Conservation (phyloP, 768 basidiomycete genomes). For the Pisolithus microcarpus region DNA sequence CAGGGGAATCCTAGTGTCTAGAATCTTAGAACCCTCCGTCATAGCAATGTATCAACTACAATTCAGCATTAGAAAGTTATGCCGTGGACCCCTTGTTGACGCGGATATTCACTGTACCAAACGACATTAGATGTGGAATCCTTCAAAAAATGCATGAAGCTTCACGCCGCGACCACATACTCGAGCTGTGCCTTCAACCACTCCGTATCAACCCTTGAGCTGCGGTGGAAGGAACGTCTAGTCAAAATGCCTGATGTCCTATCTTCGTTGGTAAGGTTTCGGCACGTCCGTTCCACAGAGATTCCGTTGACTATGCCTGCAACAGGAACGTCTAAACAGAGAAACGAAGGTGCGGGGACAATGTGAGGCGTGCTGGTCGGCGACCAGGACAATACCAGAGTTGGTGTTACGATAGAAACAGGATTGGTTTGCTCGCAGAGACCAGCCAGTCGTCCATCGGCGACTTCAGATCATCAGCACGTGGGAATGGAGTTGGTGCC, state of each 20-base stretch:
- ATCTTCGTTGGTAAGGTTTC: constrained; percentile 80
- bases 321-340: constrained; percentile 65
- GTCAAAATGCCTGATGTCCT: constrained; percentile 59
- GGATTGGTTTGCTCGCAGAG: too few relatives aligned
- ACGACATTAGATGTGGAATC: constrained; percentile 86
- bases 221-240: constrained; percentile 72
- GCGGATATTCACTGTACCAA: constrained; percentile 56
- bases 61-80: too few relatives aligned
- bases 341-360: constrained; percentile 55
- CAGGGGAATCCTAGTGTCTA: too few relatives aligned
- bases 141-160: constrained; percentile 52
- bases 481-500: too few relatives aligned
- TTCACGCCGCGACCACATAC: constrained; percentile 50
- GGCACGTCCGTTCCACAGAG: constrained; percentile 59
- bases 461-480: too few relatives aligned
- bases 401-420: too few relatives aligned
- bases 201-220: constrained; percentile 57
- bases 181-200: constrained; percentile 66
- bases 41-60: too few relatives aligned
- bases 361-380: too few relatives aligned
- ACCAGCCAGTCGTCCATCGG: too few relatives aligned
- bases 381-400: too few relatives aligned
- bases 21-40: too few relatives aligned
- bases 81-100: too few relatives aligned
- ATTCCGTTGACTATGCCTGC: constrained; percentile 64